phyloP scores from a whole-genome alignment of 768 basidiomycete species.

The Imleria badia region DNA sequence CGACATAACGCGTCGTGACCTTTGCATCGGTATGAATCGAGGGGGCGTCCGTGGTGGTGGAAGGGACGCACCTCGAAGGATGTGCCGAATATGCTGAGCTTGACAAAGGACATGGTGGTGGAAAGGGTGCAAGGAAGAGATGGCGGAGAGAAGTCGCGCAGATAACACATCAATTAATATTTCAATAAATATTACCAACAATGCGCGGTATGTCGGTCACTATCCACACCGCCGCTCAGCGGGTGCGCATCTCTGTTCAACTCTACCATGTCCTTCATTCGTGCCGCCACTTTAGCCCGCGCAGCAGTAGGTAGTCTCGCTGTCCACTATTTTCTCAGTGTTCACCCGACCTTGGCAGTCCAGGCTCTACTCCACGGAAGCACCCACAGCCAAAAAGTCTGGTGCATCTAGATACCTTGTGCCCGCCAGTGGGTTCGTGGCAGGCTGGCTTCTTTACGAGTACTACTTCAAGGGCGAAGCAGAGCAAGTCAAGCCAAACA shows the following conservation, averaged over 20 bases:
- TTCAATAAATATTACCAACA: no score
- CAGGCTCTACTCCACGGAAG: conserved; percentile 49
- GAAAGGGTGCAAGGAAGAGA: conserved; percentile 11
- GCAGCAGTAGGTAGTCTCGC: conserved; percentile 42
- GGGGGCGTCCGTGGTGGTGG: conserved; percentile 14
- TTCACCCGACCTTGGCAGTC: conserved; percentile 23
- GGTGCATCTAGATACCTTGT: conserved; percentile 49
- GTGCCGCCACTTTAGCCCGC: conserved; percentile 39
- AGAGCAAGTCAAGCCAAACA: conserved; percentile 39
- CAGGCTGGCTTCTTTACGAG: conserved; percentile 48
- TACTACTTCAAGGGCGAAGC: conserved; percentile 42
- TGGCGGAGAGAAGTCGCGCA: conserved; percentile 18
- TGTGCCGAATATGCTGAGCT: conserved; percentile 97
- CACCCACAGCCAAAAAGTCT: conserved; percentile 45
- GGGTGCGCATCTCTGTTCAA: no score
- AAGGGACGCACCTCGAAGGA: conserved; percentile 77
- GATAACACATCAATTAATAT: conserved; percentile 1
- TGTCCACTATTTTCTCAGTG: neutral
- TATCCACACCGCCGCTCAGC: no score
- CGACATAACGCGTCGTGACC: conserved; percentile 98
- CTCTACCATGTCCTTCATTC: conserved; percentile 44
- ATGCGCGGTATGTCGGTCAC: no score
- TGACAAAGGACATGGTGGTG: conserved; percentile 83
- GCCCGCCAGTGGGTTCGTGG: conserved; percentile 32
- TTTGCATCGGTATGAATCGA: conserved; percentile 36